Conservation (phyloP, 495 filamentous ascomycete species). For the Neurospora intermedia region DNA sequence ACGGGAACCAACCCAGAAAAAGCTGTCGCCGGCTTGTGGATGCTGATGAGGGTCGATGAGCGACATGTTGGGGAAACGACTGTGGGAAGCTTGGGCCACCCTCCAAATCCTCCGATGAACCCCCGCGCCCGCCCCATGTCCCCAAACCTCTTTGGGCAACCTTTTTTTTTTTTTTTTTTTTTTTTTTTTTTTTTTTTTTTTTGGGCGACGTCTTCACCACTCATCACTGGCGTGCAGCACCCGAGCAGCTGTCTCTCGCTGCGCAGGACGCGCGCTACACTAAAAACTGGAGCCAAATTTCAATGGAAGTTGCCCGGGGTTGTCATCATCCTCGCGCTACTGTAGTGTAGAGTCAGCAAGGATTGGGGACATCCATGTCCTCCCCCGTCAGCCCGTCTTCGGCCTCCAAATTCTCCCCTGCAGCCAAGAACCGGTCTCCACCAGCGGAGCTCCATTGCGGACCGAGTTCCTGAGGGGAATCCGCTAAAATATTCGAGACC, state of each 20-base stretch:
- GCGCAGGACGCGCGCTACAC: neutral
- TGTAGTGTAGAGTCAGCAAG: neutral
- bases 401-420: neutral
- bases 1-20: neutral
- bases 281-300: neutral
- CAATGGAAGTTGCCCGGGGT: neutral
- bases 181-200: neutral
- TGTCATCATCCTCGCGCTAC: neutral
- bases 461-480: neutral
- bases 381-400: neutral
- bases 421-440: neutral
- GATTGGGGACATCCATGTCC: neutral
- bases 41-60: slow-evolving; percentile 1
- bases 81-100: neutral
- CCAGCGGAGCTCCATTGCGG: neutral
- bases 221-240: neutral
- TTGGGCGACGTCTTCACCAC: neutral
- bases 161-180: neutral
- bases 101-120: neutral
- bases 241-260: neutral
- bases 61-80: slow-evolving; percentile 2
- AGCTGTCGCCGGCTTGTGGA: neutral
- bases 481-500: neutral
- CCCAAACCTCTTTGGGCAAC: neutral
- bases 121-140: neutral